These are phyloP conservation scores for Musa itinerans DNA, from an alignment of 176 grass and related monocot species.

Conservation along the genomic window DNA sequence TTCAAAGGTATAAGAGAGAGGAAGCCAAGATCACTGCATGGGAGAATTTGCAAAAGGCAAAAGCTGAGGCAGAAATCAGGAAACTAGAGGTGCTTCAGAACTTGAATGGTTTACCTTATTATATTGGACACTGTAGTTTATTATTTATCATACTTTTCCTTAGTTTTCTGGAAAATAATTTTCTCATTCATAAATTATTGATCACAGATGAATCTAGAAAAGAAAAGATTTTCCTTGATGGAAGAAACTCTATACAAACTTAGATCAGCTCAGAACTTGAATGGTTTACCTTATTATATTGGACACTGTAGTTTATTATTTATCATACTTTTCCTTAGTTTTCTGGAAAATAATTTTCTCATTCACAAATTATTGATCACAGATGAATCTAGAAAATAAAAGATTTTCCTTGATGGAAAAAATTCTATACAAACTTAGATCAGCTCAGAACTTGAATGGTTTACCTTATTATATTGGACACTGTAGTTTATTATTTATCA, in stretches of 20 bases:
- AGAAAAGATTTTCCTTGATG: slow-evolving; percentile 67
- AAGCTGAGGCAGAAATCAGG: slow-evolving; percentile 75
- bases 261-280: slow-evolving; percentile 33
- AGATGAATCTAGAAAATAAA: slow-evolving; percentile 85
- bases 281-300: neutral
- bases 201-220: slow-evolving; percentile 66
- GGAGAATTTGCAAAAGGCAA: slow-evolving; percentile 78
- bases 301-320: too few species aligned
- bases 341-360: too few species aligned
- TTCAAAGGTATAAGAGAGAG: slow-evolving; percentile 52
- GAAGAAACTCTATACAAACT: slow-evolving; percentile 69
- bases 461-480: too few species aligned
- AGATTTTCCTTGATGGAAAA: slow-evolving; percentile 66
- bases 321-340: too few species aligned
- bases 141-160: too few species aligned
- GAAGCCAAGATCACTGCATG: slow-evolving; percentile 68
- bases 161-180: too few species aligned
- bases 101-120: neutral
- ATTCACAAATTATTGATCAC: neutral
- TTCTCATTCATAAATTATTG: too few species aligned
- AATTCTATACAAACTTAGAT: slow-evolving; percentile 70
- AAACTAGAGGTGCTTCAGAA: slow-evolving; percentile 51
- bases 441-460: slow-evolving; percentile 22
- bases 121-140: too few species aligned
- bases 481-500: too few species aligned